phyloP scores from a whole-genome alignment of 2,329 filamentous ascomycete species.

The Macrophomina tecta region DNA sequence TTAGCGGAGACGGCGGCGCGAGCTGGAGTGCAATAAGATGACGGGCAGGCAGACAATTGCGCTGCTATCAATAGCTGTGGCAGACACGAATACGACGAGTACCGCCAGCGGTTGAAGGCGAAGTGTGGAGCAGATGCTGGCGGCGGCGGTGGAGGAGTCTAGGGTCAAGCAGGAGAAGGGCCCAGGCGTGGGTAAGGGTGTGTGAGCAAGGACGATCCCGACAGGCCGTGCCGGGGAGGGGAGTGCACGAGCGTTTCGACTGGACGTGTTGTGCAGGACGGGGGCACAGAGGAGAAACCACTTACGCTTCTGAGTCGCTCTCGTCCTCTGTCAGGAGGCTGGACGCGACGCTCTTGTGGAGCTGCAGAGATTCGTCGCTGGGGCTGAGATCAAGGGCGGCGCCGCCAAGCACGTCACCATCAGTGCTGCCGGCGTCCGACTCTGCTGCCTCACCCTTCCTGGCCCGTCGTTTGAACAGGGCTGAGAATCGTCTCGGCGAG shows the following conservation, averaged over 20 bases:
- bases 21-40: slow-evolving; percentile 12
- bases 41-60: slow-evolving; percentile 3
- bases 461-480: slow-evolving; percentile 51
- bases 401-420: slow-evolving; percentile 15
- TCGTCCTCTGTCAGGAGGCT: slow-evolving; percentile 57
- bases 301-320: slow-evolving; percentile 58
- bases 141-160: slow-evolving; percentile 24
- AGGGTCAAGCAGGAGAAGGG: slow-evolving; percentile 25
- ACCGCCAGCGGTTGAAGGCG: slow-evolving; percentile 30
- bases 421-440: slow-evolving; percentile 11
- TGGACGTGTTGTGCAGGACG: slow-evolving; percentile 15
- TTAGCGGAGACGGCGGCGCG: slow-evolving; percentile 33
- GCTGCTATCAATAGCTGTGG: slow-evolving; percentile 13
- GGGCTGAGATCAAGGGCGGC: slow-evolving; percentile 24
- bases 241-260: slow-evolving; percentile 14
- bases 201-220: slow-evolving; percentile 26
- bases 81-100: slow-evolving; percentile 11
- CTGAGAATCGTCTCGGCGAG: slow-evolving; percentile 50
- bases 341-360: slow-evolving; percentile 53
- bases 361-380: slow-evolving; percentile 51
- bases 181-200: slow-evolving; percentile 25
- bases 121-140: slow-evolving; percentile 27
- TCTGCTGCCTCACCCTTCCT: slow-evolving; percentile 33
- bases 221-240: slow-evolving; percentile 10
- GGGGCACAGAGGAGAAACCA: slow-evolving; percentile 32